Base-by-base conservation (phyloP, 2,329 filamentous ascomycete species). In the Arachnopeziza araneosa region DNA sequence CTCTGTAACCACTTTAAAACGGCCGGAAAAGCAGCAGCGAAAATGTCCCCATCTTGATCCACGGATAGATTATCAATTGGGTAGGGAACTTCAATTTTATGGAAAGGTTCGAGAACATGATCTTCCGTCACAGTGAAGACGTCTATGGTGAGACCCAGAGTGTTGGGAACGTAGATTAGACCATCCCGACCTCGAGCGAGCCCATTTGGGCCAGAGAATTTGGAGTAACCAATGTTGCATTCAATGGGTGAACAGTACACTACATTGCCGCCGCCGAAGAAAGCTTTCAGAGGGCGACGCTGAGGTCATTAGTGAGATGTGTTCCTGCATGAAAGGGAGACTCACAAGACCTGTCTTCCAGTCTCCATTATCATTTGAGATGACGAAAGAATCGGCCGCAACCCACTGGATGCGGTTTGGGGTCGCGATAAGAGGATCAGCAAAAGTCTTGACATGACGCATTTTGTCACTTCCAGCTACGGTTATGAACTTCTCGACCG, bases 1-100 rank as follows among this genome's bases (percentile, higher is more conserved):
- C 58, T 60, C 26, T 65, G 54, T 9, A 66, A 2, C 22, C 69
- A 63, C 23, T 65, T 63, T 6, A 68, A 50, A 0, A 58, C 6
- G 50, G 72, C 67, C 0, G 75, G 73, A 51, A 76, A 60, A 2
- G 65, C 69, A 2, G 73, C 72, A 2, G 66, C 73, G 58, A 69
- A 70, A 44, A 76, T 68, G 36, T 74, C 70, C 1, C 74, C 74
- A 23, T 74, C 68, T 2, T 60, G 62, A 58, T 76, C 74, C n/a
- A 75, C 60, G 1, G 70, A 71, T 9, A 76, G 57, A 49, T 76
- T 75, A 58, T 76, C 74, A 4, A 75, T 59, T 0, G 72, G 70
- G 24, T 70, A 64, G 17, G 68, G 64, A 8, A 68, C 57, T 48
- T 68, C 53, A 52, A 76, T 70, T 1, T 63, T 64, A 50, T 66